Evolutionary conservation across 495 filamentous ascomycete genomes (phyloP), one percentile per base, ranked within the genome.

Genomic region (Penicillium samsonianum): DNA sequence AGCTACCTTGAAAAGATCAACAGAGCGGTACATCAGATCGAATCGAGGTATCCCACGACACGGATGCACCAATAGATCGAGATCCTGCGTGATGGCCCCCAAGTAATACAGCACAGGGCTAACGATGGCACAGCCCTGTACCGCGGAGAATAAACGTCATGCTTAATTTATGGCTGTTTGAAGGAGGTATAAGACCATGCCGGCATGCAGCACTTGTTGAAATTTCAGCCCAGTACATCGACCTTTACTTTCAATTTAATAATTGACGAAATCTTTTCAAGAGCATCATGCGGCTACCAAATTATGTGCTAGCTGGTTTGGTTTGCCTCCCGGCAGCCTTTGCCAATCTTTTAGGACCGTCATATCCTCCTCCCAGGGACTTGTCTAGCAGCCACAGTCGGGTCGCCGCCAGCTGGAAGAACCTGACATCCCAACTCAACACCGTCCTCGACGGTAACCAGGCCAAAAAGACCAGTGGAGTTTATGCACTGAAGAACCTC

Each of bases 371-470:
- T 1, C 77, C 76, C 19, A 37, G 47, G 19, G 73, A 80, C 37
- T 56, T 80, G 33, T 69, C 53, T 44, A 72, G 70, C 60, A 43
- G 68, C 19, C 17, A 55, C 12, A 80, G 77, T 58, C 61, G 48
- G 4, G 73, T 79, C 5, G 61, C 64, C 4, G 50, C 65, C 25
- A 67, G 51, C 12, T 81, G 77, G 78, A 60, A 69, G 42, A 75
- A 76, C 43, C 30, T 81, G 54, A 77, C 69, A 3, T 48, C 62
- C 0, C 66, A 59, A 2, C 51, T 80, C 38, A 54, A 70, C 17
- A 23, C 44, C 4, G 54, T 35, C 20, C 35, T 65, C 8, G 16
- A 12, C 28, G 23, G 20, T 22, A 14, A 20, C 3, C n/a, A 49
- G 11, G 28, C 28, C 46, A 35, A 20, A 19, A n/a, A 17, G 12